Conservation (phyloP, 1,284 basidiomycete species). For the Ustilago nuda region DNA sequence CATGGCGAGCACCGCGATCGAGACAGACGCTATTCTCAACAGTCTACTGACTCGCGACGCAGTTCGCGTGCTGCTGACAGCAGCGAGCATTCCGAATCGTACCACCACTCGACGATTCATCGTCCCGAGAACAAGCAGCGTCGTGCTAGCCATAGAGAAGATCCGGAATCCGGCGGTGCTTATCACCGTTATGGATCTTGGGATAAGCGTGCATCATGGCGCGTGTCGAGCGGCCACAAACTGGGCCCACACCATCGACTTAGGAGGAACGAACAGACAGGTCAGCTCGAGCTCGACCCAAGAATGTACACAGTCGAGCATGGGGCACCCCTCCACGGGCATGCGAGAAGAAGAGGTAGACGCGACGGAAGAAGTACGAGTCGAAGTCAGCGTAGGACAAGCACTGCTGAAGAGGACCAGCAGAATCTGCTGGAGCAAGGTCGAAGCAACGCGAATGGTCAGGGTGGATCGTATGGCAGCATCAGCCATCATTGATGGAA, state of each 20-base stretch:
- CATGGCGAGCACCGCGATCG: slow-evolving; percentile 32
- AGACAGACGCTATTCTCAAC: slow-evolving; percentile 10
- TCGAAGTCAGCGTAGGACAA: slow-evolving; percentile 1
- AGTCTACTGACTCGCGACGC: slow-evolving; percentile 22
- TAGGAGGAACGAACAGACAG: slow-evolving; percentile 38
- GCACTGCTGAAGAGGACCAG: slow-evolving; percentile 18
- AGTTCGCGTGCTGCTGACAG: slow-evolving; percentile 24
- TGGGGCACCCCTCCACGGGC: slow-evolving; percentile 22
- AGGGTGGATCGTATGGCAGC: slow-evolving; percentile 22
- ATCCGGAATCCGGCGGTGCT: slow-evolving; percentile 22
- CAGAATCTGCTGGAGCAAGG: slow-evolving; percentile 42
- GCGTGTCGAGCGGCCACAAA: slow-evolving; percentile 54
- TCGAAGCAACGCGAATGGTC: background rate
- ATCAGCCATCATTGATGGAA: slow-evolving; percentile 16
- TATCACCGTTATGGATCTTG: slow-evolving; percentile 44
- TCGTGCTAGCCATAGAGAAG: slow-evolving; percentile 14
- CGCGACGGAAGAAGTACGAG: slow-evolving; percentile 10
- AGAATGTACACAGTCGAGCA: slow-evolving; percentile 41
- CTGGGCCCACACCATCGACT: slow-evolving; percentile 52
- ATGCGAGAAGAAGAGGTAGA: slow-evolving; percentile 9
- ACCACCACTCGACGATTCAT: slow-evolving; percentile 40
- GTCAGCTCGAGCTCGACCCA: slow-evolving; percentile 41
- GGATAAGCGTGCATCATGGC: slow-evolving; percentile 52
- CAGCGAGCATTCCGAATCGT: slow-evolving; percentile 30
- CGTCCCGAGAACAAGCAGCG: slow-evolving; percentile 26